Evolutionary conservation across 768 basidiomycete genomes (phyloP).

Genomic region (Wakefieldia striispora): DNA sequence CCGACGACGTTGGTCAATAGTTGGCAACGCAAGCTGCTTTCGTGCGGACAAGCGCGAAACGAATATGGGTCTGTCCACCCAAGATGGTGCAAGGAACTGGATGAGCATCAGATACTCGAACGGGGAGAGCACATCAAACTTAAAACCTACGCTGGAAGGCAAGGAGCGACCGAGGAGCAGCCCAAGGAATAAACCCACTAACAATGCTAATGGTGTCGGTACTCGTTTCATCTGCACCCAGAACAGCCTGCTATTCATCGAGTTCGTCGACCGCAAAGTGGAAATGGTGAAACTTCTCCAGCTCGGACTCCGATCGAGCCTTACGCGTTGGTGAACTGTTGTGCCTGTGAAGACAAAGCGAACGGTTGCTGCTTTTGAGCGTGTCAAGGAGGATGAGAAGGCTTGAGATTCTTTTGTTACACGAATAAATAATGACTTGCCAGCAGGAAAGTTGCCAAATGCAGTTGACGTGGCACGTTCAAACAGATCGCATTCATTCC

Average conservation of each 20-base stretch:
- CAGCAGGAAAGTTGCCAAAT: no score
- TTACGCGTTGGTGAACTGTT: no score
- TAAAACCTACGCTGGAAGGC: slow-evolving; percentile 35
- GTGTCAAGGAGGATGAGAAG: no score
- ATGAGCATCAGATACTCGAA: neutral
- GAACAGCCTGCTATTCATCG: slow-evolving; percentile 26
- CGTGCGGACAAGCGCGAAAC: slow-evolving; percentile 50
- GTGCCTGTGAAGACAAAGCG: no score
- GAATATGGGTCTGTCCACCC: slow-evolving; percentile 54
- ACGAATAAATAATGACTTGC: no score
- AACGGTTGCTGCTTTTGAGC: no score
- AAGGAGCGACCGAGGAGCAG: slow-evolving; percentile 52
- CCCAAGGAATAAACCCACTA: slow-evolving; percentile 62
- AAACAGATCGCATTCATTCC: no score
- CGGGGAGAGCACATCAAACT: neutral
- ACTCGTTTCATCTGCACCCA: slow-evolving; percentile 42
- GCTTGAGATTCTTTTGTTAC: no score
- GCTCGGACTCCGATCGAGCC: neutral
- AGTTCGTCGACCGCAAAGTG: neutral
- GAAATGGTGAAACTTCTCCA: neutral
- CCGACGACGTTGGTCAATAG: slow-evolving; percentile 77
- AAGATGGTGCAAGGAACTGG: slow-evolving; percentile 37
- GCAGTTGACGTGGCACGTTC: no score
- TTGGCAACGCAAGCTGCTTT: slow-evolving; percentile 71
- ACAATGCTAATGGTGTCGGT: slow-evolving; percentile 54